phyloP scores from a whole-genome alignment of 2,329 filamentous ascomycete genomes.

The Coniochaeta ligniaria region DNA sequence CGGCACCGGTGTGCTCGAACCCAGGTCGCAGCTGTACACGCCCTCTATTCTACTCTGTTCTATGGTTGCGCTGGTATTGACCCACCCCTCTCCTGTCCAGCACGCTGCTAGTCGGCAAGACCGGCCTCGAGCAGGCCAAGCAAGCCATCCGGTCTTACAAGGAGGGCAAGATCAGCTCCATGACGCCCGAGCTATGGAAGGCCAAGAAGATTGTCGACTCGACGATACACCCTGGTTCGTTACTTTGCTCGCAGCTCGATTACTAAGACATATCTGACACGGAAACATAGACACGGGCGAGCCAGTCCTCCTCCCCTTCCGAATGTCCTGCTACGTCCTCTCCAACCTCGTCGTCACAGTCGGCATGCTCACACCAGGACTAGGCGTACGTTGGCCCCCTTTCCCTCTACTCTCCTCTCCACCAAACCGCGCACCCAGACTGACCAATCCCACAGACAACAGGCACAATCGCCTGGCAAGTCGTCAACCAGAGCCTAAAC shows the following conservation, averaged over 20 bases:
- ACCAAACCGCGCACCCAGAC: not conserved
- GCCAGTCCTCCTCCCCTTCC: conserved; percentile 87
- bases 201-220: conserved; percentile 98
- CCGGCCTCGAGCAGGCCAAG: conserved; percentile 82
- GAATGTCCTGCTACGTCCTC: conserved; percentile 93
- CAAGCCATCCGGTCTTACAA: conserved; percentile 77
- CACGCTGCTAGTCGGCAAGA: conserved; percentile 72
- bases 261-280: conserved; percentile 3
- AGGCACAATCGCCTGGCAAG: conserved; percentile 89
- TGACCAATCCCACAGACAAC: conserved; percentile 45
- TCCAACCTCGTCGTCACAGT: conserved; percentile 92
- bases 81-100: conserved; percentile 37
- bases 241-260: not conserved
- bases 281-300: conserved; percentile 69
- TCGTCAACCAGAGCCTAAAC: conserved; percentile 95
- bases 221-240: conserved; percentile 83
- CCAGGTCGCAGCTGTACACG: not conserved
- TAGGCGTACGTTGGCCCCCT: conserved; percentile 46
- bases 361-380: conserved; percentile 90
- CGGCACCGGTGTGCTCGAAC: not conserved
- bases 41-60: not conserved
- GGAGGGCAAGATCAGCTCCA: conserved; percentile 66
- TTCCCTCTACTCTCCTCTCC: not conserved
- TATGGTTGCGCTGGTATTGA: not conserved
- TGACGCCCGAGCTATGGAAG: conserved; percentile 87